Conservation (phyloP, 148 eudicot species). For the Suaeda aralocaspica region DNA sequence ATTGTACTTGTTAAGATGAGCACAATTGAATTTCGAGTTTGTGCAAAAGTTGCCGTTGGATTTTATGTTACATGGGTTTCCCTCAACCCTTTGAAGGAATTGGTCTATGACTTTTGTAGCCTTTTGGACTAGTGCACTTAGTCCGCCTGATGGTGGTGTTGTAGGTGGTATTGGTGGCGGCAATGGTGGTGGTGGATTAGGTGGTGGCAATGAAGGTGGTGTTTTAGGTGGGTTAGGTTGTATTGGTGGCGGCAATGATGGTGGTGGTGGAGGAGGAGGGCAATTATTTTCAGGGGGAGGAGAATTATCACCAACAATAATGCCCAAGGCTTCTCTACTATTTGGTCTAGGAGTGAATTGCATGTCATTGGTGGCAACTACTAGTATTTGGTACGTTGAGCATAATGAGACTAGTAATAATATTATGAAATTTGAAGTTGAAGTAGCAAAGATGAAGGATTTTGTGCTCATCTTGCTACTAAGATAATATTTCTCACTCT, state of each 20-base stretch:
- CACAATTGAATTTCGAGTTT: constrained; percentile 31
- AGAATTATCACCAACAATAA: constrained; percentile 18
- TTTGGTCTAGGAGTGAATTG: background rate
- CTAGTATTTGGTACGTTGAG: background rate
- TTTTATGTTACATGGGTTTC: constrained; percentile 30
- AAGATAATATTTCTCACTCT: background rate
- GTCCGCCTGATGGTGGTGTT: no score
- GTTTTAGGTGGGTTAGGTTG: background rate
- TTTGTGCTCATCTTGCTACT: constrained; percentile 1
- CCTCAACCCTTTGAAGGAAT: constrained; percentile 5
- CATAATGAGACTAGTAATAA: background rate
- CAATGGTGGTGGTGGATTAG: background rate
- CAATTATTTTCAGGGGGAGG: constrained; percentile 13
- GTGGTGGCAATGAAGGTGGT: background rate
- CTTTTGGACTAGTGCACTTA: background rate
- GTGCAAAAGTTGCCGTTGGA: constrained; percentile 20
- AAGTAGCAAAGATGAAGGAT: background rate
- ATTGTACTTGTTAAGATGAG: background rate
- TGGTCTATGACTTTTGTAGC: constrained; percentile 4
- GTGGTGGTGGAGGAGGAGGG: constrained; percentile 21
- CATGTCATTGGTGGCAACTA: background rate
- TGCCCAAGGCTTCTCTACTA: constrained; percentile 22
- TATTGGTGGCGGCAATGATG: constrained; percentile 5
- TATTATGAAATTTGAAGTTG: background rate
- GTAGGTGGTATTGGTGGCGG: background rate